Evolutionary conservation across 1,139 yeast genomes (phyloP).

Genomic region (Taiozyma onychis): DNA sequence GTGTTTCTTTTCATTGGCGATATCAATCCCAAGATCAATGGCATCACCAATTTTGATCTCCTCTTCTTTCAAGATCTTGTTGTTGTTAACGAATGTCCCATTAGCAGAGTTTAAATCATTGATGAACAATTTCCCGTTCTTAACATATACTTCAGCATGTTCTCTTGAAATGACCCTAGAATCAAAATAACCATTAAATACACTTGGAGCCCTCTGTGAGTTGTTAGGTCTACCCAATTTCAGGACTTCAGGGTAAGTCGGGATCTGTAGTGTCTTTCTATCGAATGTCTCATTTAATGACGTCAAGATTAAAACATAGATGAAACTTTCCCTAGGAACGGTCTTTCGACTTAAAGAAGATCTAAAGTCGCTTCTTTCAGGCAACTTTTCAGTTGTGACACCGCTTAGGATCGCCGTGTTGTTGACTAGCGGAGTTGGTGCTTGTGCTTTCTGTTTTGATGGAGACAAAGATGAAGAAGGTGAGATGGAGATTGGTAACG

Average conservation of each 20-base stretch:
- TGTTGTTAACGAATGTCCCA: conserved; percentile 87
- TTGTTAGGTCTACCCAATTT: conserved; percentile 85
- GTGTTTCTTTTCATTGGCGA: conserved; percentile 62
- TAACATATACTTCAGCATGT: conserved; percentile 84
- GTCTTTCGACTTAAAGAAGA: not conserved
- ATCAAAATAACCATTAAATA: conserved; percentile 89
- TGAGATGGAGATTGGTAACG: not conserved
- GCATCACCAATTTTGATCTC: conserved; percentile 72
- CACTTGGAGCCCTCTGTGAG: conserved; percentile 64
- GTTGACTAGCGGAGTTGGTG: not conserved
- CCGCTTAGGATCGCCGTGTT: not conserved
- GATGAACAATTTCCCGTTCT: conserved; percentile 62
- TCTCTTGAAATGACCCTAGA: conserved; percentile 88
- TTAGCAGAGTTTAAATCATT: conserved; percentile 87
- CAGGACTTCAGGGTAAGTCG: conserved; percentile 75
- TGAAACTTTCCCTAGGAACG: conserved; percentile 24
- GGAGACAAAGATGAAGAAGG: not conserved
- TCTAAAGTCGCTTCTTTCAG: not conserved
- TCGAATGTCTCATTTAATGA: conserved; percentile 82
- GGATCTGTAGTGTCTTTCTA: conserved; percentile 72
- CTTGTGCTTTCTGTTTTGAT: not conserved
- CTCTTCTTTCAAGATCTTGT: conserved; percentile 55
- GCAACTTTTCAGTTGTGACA: not conserved
- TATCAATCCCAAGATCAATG: conserved; percentile 87
- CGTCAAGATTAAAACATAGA: conserved; percentile 53